Conservation (phyloP, 148 eudicot species). For the Vaccinium corymbosum region DNA sequence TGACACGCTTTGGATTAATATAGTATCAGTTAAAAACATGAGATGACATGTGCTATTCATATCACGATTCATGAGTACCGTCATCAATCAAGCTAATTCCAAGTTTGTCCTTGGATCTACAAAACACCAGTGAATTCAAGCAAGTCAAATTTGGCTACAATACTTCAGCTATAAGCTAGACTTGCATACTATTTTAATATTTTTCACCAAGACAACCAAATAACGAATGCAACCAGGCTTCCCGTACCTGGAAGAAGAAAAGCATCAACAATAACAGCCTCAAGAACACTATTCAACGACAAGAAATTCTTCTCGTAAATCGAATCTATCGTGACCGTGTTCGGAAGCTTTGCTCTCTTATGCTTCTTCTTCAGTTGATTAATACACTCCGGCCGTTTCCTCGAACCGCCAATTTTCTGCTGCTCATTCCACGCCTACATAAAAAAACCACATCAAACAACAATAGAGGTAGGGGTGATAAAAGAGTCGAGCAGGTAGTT, state of each 20-base stretch:
- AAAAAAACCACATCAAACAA: conserved; percentile 1
- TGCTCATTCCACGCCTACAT: conserved; percentile 84
- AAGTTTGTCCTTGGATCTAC: neutral
- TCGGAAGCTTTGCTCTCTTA: conserved; percentile 58
- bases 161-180: neutral
- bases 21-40: neutral
- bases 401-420: conserved; percentile 53
- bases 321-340: conserved; percentile 69
- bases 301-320: conserved; percentile 77
- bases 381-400: conserved; percentile 54
- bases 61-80: neutral
- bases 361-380: conserved; percentile 59
- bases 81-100: neutral
- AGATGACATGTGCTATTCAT: neutral
- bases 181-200: neutral
- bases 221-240: neutral
- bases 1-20: neutral
- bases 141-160: neutral
- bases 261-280: conserved; percentile 67
- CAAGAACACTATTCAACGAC: conserved; percentile 67
- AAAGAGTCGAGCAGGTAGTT: neutral
- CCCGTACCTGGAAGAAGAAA: conserved; percentile 70
- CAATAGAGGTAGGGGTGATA: neutral
- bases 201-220: neutral
- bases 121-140: neutral